Conservation (phyloP, 257 asterid species). For the Nicotiana paniculata region DNA sequence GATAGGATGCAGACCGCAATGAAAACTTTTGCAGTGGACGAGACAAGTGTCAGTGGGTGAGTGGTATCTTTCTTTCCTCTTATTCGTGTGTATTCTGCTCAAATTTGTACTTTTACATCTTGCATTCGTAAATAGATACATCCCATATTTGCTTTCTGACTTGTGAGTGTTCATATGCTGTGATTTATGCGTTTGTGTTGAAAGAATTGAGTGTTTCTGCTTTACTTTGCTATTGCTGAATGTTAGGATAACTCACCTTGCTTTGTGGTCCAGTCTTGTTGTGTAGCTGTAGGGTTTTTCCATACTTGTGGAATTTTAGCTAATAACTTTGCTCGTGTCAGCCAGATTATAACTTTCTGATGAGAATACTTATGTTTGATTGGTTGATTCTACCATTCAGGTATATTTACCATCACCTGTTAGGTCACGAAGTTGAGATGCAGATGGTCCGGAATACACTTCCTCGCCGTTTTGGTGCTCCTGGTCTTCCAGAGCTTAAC, state of each 20-base stretch:
- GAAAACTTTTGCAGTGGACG: slow-evolving; percentile 99
- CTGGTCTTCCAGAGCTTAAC: slow-evolving; percentile 96
- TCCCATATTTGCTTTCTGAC: not conserved
- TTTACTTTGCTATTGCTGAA: not conserved
- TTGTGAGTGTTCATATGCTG: not conserved
- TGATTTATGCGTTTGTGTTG: not conserved
- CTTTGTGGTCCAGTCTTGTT: not conserved
- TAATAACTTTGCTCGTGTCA: not conserved
- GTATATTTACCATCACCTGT: slow-evolving; percentile 94
- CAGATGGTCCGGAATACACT: slow-evolving; percentile 92
- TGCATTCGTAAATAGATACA: not conserved
- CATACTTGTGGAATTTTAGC: not conserved
- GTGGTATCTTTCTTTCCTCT: slow-evolving; percentile 17
- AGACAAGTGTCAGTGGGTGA: slow-evolving; percentile 98
- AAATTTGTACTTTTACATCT: not conserved
- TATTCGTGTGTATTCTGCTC: not conserved
- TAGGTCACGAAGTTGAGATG: slow-evolving; percentile 99
- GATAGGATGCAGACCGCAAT: slow-evolving; percentile 99
- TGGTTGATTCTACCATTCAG: slow-evolving; percentile 27
- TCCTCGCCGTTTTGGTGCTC: slow-evolving; percentile 99
- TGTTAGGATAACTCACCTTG: not conserved
- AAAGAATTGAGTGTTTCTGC: not conserved
- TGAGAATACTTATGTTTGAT: not conserved
- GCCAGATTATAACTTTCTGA: not conserved
- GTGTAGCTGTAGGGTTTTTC: not conserved